Evolutionary conservation across 2,329 filamentous ascomycete species (phyloP), one percentile per base, ranked within the genome.

Genomic region (Xylaria sp.): DNA sequence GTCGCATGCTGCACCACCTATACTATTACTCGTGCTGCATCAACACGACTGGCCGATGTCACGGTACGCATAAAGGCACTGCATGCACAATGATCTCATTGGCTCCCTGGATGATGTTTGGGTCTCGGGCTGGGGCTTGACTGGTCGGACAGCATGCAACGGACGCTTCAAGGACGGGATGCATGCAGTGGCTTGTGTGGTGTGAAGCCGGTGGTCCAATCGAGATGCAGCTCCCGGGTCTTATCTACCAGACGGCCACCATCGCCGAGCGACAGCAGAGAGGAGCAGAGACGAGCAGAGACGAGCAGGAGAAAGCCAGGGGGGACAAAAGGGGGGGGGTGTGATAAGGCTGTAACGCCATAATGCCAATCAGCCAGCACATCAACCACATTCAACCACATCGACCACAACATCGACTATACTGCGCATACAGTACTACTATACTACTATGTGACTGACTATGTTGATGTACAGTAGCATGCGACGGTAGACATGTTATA

Each of bases 271-370:
- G 56, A 58, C 49, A 41, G 51, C 67, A 68, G 68, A n/a, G n/a
- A n/a, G n/a, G n/a, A n/a, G n/a, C n/a, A n/a, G n/a, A n/a, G n/a
- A n/a, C n/a, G n/a, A n/a, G n/a, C n/a, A n/a, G n/a, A n/a, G n/a
- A n/a, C n/a, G n/a, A n/a, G n/a, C n/a, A n/a, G n/a, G n/a, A n/a
- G n/a, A n/a, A n/a, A n/a, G n/a, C n/a, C n/a, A n/a, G n/a, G n/a
- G n/a, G n/a, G n/a, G n/a, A n/a, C n/a, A n/a, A n/a, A n/a, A n/a
- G n/a, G n/a, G n/a, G n/a, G 71, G 70, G 70, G 68, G 59, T 49
- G 63, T 62, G 72, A 74, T 74, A 74, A 73, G 70, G 70, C 68
- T 68, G 64, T 65, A 58, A 69, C 67, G 63, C 59, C 65, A 67
- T 56, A 64, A 64, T 62, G 29, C 68, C 66, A 69, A 70, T 68